A percentile compares a stretch with the other conserved stretches of the same genome.
phyloP scores from a whole-genome alignment of 805 yeast species.

The Komagataella pastoris region DNA sequence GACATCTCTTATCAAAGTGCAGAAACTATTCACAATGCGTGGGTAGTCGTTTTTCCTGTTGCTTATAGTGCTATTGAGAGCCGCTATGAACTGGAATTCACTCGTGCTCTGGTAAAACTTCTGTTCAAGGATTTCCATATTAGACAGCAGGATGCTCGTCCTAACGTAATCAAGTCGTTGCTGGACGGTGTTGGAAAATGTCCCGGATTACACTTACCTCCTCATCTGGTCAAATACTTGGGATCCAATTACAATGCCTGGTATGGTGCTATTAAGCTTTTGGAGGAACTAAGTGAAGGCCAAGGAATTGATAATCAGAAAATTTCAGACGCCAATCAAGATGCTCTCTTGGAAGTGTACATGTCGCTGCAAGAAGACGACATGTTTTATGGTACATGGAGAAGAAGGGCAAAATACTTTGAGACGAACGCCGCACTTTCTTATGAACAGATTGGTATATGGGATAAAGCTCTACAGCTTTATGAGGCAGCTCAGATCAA shows the following conservation, averaged over 20 bases:
- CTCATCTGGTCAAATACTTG: slow-evolving; percentile 80
- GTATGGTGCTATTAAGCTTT: slow-evolving; percentile 76
- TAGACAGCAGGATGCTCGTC: slow-evolving; percentile 77
- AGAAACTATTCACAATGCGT: slow-evolving; percentile 65
- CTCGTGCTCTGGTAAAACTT: slow-evolving; percentile 66
- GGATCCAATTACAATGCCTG: slow-evolving; percentile 84
- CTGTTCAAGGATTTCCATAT: slow-evolving; percentile 85
- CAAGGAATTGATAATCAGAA: slow-evolving; percentile 49
- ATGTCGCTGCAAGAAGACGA: slow-evolving; percentile 86
- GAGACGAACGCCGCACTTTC: slow-evolving; percentile 91
- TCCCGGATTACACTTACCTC: slow-evolving; percentile 71
- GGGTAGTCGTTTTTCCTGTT: slow-evolving; percentile 77
- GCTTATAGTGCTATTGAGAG: slow-evolving; percentile 64
- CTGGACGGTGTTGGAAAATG: slow-evolving; percentile 75
- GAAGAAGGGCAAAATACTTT: slow-evolving; percentile 86
- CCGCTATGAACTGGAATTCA: slow-evolving; percentile 72
- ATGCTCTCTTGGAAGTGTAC: slow-evolving; percentile 83
- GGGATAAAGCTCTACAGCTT: slow-evolving; percentile 88
- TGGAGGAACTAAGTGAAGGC: slow-evolving; percentile 50
- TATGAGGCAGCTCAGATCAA: slow-evolving; percentile 96
- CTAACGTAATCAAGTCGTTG: slow-evolving; percentile 76
- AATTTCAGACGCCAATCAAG: slow-evolving; percentile 75
- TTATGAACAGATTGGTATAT: slow-evolving; percentile 87
- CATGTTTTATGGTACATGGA: slow-evolving; percentile 96
- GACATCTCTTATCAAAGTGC: slow-evolving; percentile 77